A percentile compares a stretch with the other conserved stretches of the same genome.
Conservation (phyloP, 257 asterid species). For the Capsicum rhomboideum region DNA sequence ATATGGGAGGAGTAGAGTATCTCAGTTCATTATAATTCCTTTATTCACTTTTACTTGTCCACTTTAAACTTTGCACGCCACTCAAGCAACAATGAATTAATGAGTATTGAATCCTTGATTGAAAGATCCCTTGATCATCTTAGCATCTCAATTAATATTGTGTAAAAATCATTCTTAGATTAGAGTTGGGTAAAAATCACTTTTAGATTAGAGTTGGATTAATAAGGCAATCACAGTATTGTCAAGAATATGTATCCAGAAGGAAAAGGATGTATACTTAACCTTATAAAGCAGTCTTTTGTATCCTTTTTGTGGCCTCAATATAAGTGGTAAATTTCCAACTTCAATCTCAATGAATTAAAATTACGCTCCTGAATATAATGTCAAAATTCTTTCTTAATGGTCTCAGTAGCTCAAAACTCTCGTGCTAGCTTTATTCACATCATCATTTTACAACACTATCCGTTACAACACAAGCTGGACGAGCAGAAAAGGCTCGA, state of each 20-base stretch:
- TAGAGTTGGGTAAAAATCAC: no score
- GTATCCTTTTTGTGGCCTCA: background rate
- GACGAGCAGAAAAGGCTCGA: background rate
- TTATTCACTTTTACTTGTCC: no score
- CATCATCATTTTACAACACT: background rate
- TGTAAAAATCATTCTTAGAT: no score
- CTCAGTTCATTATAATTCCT: no score
- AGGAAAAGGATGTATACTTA: background rate
- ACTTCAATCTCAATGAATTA: background rate
- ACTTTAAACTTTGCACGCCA: no score
- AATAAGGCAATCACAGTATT: background rate
- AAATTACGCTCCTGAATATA: background rate
- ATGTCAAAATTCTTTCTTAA: background rate
- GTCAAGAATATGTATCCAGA: background rate
- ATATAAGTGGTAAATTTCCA: background rate
- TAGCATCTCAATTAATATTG: no score
- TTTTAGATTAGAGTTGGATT: no score
- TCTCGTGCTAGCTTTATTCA: background rate
- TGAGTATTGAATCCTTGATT: no score
- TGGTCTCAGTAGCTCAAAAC: background rate
- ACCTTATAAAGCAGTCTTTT: background rate
- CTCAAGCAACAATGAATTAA: no score
- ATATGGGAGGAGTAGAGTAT: no score
- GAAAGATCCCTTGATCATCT: no score
- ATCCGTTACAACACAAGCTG: background rate